A percentile compares a stretch with the other conserved stretches of the same genome.
Evolutionary conservation across 2,329 filamentous ascomycete genomes (phyloP).

Genomic region (Pseudopyricularia cyperi): DNA sequence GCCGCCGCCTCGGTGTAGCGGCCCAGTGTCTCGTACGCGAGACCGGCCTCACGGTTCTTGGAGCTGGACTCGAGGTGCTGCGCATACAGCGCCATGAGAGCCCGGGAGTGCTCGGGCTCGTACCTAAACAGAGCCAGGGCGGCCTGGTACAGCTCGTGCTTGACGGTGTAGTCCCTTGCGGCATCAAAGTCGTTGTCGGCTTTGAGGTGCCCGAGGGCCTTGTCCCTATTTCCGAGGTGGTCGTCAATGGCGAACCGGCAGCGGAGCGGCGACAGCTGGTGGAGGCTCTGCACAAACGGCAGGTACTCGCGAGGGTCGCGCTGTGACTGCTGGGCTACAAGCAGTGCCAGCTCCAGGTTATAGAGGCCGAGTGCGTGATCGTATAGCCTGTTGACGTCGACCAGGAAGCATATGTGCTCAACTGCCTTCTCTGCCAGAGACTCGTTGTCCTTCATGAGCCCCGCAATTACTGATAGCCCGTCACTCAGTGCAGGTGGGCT

Average conservation of each 20-base stretch:
- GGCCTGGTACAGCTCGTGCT: slow-evolving; percentile 65
- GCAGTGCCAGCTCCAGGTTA: slow-evolving; percentile 74
- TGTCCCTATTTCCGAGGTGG: slow-evolving; percentile 61
- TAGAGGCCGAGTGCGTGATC: slow-evolving; percentile 85
- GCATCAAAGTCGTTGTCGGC: slow-evolving; percentile 64
- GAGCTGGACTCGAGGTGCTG: slow-evolving; percentile 62
- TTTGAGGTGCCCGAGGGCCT: slow-evolving; percentile 68
- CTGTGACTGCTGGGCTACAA: slow-evolving; percentile 92
- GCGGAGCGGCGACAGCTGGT: slow-evolving; percentile 57
- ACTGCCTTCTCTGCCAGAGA: slow-evolving; percentile 71
- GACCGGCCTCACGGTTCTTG: slow-evolving; percentile 71
- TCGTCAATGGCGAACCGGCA: slow-evolving; percentile 81
- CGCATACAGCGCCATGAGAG: slow-evolving; percentile 69
- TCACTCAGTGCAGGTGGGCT: slow-evolving; percentile 78
- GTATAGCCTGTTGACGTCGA: slow-evolving; percentile 84
- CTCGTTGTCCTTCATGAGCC: slow-evolving; percentile 50
- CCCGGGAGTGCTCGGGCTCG: slow-evolving; percentile 49
- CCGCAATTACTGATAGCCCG: slow-evolving; percentile 66
- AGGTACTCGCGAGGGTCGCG: slow-evolving; percentile 92
- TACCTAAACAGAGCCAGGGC: slow-evolving; percentile 79
- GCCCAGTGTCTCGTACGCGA: slow-evolving; percentile 77
- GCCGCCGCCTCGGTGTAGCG: slow-evolving; percentile 64
- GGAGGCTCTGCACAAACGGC: slow-evolving; percentile 81
- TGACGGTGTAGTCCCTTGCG: slow-evolving; percentile 62
- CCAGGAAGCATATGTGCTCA: slow-evolving; percentile 94